A percentile compares a stretch with the other conserved stretches of the same genome.
Conservation (phyloP, 495 filamentous ascomycete species). For the Xylaria scruposa region DNA sequence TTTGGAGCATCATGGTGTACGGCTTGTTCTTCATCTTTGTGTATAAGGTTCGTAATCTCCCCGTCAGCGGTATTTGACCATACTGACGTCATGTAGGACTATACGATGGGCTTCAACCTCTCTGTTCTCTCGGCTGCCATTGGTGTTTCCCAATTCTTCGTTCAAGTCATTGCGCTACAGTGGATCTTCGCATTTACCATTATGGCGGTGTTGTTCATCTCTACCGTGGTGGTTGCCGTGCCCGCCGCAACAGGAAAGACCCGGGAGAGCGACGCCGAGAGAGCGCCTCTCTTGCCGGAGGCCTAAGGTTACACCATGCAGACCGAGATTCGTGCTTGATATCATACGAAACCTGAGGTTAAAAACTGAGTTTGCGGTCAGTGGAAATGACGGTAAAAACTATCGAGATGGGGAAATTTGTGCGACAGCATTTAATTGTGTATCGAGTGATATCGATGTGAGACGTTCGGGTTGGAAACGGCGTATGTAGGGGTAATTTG, state of each 20-base stretch:
- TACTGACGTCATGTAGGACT: conserved; percentile 59
- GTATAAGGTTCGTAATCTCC: conserved; percentile 58
- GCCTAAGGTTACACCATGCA: conserved; percentile 18
- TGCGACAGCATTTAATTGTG: background rate
- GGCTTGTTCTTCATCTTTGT: conserved; percentile 72
- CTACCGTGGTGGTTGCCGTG: conserved; percentile 66
- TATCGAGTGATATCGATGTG: background rate
- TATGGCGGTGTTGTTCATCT: conserved; percentile 74
- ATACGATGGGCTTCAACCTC: conserved; percentile 79
- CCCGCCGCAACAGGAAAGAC: conserved; percentile 65
- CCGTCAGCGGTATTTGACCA: background rate
- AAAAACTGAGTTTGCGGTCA: background rate
- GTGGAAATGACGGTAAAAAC: background rate
- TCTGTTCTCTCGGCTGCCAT: conserved; percentile 75
- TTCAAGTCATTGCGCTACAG: conserved; percentile 75
- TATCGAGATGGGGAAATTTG: background rate
- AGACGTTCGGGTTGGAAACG: background rate
- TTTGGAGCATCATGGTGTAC: conserved; percentile 80
- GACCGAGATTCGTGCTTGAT: background rate
- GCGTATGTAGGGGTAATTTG: background rate
- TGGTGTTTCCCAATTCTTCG: conserved; percentile 75
- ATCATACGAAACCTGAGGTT: background rate
- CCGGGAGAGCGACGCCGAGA: conserved; percentile 52
- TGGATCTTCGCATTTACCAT: conserved; percentile 92
- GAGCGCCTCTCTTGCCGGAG: conserved; percentile 58